Percentiles rank a stretch among this genome's conserved stretches.
Evolutionary conservation across 805 yeast genomes (phyloP).

Genomic region (Kodamaea nitidulidarum): DNA sequence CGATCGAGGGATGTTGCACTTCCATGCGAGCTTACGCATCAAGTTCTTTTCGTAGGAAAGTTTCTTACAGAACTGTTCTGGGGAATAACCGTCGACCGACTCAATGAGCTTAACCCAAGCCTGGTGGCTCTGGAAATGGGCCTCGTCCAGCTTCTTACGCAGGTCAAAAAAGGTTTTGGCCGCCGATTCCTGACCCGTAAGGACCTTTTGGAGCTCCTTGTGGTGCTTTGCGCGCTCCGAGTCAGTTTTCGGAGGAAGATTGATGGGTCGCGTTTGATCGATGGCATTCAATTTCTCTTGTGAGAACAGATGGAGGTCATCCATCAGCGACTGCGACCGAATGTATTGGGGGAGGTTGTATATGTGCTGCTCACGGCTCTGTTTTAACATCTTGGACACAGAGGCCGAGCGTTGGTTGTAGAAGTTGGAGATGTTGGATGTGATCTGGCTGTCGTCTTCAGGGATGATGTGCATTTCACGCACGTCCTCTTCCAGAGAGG

Average conservation of each 20-base stretch:
- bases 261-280: slow-evolving; percentile 63
- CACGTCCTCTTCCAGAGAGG: not conserved
- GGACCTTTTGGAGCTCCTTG: slow-evolving; percentile 46
- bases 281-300: slow-evolving; percentile 52
- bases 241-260: slow-evolving; percentile 63
- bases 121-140: slow-evolving; percentile 20
- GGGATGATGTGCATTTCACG: slow-evolving; percentile 4
- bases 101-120: slow-evolving; percentile 25
- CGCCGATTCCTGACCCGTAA: slow-evolving; percentile 36
- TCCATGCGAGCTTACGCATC: slow-evolving; percentile 37
- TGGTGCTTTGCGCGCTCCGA: slow-evolving; percentile 55
- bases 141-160: slow-evolving; percentile 18
- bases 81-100: slow-evolving; percentile 10
- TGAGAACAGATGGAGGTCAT: slow-evolving; percentile 58
- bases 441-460: slow-evolving; percentile 32
- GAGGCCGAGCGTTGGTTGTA: slow-evolving; percentile 35
- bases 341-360: slow-evolving; percentile 37
- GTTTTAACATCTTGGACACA: slow-evolving; percentile 28
- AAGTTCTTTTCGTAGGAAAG: slow-evolving; percentile 25
- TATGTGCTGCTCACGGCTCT: slow-evolving; percentile 28
- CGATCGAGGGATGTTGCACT: slow-evolving; percentile 26
- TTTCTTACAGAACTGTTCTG: slow-evolving; percentile 22
- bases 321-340: slow-evolving; percentile 43
- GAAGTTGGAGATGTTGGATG: slow-evolving; percentile 34
- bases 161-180: slow-evolving; percentile 22